Percentiles rank a stretch among this genome's conserved stretches.
These are phyloP conservation scores for Lecanosticta acicola DNA, from an alignment of 2,329 filamentous ascomycete species.

Conservation along the genomic window DNA sequence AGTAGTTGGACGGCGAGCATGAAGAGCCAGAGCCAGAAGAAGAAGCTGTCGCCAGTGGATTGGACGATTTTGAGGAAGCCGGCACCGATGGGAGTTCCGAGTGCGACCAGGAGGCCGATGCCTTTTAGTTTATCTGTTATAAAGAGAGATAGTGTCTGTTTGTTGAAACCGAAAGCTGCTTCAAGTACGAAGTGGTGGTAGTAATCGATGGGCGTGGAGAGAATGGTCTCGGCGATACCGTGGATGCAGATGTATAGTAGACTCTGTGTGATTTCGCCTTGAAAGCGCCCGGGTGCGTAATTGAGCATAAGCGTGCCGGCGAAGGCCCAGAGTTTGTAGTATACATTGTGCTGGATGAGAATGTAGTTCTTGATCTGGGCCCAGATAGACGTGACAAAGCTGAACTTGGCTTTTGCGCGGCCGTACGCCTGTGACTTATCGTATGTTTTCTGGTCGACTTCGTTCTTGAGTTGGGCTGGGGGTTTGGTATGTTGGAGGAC, in stretches of 20 bases:
- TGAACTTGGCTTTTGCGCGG: conserved; percentile 88
- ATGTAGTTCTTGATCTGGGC: conserved; percentile 81
- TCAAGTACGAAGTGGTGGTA: conserved; percentile 96
- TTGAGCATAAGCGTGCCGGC: conserved; percentile 68
- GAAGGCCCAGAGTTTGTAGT: conserved; percentile 83
- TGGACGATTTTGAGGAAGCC: conserved; percentile 92
- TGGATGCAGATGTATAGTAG: conserved; percentile 88
- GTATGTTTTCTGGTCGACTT: conserved; percentile 83
- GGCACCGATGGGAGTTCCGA: conserved; percentile 82
- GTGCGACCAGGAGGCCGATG: conserved; percentile 70
- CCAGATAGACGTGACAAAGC: conserved; percentile 74
- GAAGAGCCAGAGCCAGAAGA: conserved; percentile 97
- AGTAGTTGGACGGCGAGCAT: conserved; percentile 83
- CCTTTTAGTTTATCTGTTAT: conserved; percentile 87
- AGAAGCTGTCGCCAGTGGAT: conserved; percentile 88
- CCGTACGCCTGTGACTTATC: conserved; percentile 84
- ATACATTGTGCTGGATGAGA: conserved; percentile 84
- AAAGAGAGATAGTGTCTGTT: conserved; percentile 87
- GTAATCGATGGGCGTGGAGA: conserved; percentile 75
- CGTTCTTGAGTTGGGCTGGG: conserved; percentile 79
- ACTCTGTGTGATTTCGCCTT: conserved; percentile 88
- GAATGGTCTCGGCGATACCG: conserved; percentile 70
- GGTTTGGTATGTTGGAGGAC: conserved; percentile 73
- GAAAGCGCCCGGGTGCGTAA: conserved; percentile 65
- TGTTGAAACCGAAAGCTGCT: conserved; percentile 98